phyloP scores from a whole-genome alignment of 2,329 filamentous ascomycete species.

The Aspergillus sojae region DNA sequence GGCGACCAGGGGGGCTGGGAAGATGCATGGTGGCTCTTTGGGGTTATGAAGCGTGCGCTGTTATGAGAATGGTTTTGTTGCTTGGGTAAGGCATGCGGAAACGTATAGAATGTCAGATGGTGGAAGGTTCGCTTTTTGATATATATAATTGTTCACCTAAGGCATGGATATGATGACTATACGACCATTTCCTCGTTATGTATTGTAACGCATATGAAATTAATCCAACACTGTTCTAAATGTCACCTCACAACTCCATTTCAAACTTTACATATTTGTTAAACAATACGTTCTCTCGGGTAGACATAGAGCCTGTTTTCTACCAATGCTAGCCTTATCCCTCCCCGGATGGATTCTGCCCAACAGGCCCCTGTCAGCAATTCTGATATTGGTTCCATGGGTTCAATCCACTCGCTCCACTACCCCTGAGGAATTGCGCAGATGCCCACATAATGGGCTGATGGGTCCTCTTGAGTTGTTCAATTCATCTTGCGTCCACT shows the following conservation, averaged over 20 bases:
- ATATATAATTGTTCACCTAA: not conserved
- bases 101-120: not conserved
- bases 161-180: not conserved
- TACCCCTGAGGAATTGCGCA: not conserved
- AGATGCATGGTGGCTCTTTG: conserved; percentile 61
- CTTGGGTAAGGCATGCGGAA: not conserved
- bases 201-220: not conserved
- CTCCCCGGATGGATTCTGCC: not conserved
- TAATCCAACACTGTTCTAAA: not conserved
- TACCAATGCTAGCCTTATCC: not conserved
- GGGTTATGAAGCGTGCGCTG: conserved; percentile 49
- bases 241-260: no score
- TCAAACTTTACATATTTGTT: not conserved
- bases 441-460: not conserved
- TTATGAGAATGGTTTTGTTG: conserved; percentile 20
- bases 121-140: not conserved
- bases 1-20: conserved; percentile 55
- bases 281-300: not conserved
- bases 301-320: not conserved
- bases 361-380: not conserved
- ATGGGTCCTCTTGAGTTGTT: conserved; percentile 10
- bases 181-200: not conserved
- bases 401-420: not conserved
- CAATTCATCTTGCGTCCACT: conserved; percentile 6
- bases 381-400: not conserved